Base-by-base conservation (phyloP, 129 eudicot genomes). In the Lonicera japonica region DNA sequence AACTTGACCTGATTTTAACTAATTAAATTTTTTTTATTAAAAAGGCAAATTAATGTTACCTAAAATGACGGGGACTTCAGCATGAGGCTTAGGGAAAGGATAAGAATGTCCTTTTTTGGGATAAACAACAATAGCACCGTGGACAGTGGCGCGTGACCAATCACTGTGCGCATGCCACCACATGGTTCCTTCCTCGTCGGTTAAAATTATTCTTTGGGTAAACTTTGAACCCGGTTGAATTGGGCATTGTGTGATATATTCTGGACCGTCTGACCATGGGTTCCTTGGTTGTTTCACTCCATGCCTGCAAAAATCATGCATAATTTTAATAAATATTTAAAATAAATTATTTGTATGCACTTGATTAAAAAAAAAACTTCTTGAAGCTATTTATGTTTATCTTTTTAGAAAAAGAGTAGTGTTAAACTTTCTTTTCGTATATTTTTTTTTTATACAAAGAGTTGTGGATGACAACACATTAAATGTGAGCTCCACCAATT, bases 101-200 rank as follows among this genome's bases (percentile, higher is more conserved):
- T 84, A 84, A 11, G 69, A 13, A 21, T 70, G 62, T 68, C 77
- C 79, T 1, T 56, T 48, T 55, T 70, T 66, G 5, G 92, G 92
- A 23, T 65, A 66, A 11, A 84, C 34, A 58, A 77, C 54, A 41
- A 84, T 36, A 1, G 78, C 65, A 10, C 91, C 91, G 23, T 84
- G 75, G 9, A 84, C 66, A 12, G 86, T 77, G 21, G 86, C 86
- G 22, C 91, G 68, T n/a, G 82, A 75, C 92, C 87, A 84, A 18
- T 80, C 92, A 17, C 84, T 84, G 45, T 84, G 92, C 0, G 92
- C 92, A 39, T 81, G 92, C 87, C 87, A 84, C 92, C 92, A 84
- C 39, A 84, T 21, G 0, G 92, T 84, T 56, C 92, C 92, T 54
- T 71, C 77, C 59, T 84, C 92, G 6, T 80, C 80, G 0, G 92